phyloP scores from a whole-genome alignment of 352 stramenopile genomes.

The Phytopythium kandeliae region DNA sequence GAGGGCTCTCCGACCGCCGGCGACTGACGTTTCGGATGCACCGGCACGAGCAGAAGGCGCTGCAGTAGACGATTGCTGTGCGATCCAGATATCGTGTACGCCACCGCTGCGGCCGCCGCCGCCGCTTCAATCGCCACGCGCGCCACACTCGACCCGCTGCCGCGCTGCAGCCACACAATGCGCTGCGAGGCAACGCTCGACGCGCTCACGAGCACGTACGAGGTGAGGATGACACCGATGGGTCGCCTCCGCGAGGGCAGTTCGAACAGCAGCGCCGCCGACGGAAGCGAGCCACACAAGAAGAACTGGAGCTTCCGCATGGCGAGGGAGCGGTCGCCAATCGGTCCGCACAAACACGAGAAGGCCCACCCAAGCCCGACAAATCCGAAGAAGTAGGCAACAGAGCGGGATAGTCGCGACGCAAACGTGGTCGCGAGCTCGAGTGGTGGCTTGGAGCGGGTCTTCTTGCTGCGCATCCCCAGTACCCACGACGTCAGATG shows the following conservation, averaged over 20 bases:
- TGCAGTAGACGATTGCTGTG: constrained; percentile 23
- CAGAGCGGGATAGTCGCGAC: constrained; percentile 37
- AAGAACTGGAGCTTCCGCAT: constrained; percentile 52
- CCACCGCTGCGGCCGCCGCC: constrained; percentile 24
- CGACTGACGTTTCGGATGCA: constrained; percentile 1
- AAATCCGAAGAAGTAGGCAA: constrained; percentile 46
- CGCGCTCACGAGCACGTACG: constrained; percentile 54
- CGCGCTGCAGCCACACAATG: constrained; percentile 30
- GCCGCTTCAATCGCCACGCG: constrained; percentile 32
- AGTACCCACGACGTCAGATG: constrained; percentile 48
- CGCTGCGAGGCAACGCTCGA: constrained; percentile 28
- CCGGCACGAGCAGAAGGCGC: constrained; percentile 18
- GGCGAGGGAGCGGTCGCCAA: constrained; percentile 36
- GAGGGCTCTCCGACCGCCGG: neutral
- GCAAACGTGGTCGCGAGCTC: constrained; percentile 23
- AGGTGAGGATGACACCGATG: constrained; percentile 56
- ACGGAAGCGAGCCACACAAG: constrained; percentile 37
- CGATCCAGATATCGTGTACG: constrained; percentile 31
- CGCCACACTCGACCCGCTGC: constrained; percentile 11
- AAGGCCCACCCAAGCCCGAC: constrained; percentile 45
- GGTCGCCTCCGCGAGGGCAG: constrained; percentile 31
- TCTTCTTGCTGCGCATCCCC: constrained; percentile 31
- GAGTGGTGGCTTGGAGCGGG: constrained; percentile 24
- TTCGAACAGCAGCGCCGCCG: constrained; percentile 48
- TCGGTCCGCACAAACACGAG: constrained; percentile 28